Evolutionary conservation across 1,139 yeast species (phyloP).

Genomic region (Blastobotrys indianensis): DNA sequence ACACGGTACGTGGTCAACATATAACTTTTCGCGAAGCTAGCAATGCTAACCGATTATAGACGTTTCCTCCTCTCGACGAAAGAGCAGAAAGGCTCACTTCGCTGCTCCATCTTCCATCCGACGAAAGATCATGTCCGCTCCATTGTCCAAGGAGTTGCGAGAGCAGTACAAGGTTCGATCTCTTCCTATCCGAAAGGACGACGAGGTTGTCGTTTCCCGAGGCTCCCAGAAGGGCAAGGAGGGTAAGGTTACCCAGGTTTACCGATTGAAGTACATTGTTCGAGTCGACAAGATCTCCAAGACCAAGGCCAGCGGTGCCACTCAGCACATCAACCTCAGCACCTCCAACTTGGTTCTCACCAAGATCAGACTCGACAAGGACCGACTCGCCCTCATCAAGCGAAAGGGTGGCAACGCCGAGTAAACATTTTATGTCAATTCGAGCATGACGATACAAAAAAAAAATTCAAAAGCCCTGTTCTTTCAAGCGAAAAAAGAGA

Average conservation of each 20-base stretch:
- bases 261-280: conserved; percentile 97
- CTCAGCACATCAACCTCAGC: conserved; percentile 95
- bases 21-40: neutral
- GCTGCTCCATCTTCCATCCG: conserved; percentile 94
- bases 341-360: conserved; percentile 99
- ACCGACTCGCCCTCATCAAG: conserved; percentile 95
- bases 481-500: neutral
- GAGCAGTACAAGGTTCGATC: conserved; percentile 95
- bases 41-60: conserved; percentile 28
- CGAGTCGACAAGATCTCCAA: conserved; percentile 97
- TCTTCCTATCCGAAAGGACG: conserved; percentile 97
- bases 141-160: conserved; percentile 98
- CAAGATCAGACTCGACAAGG: conserved; percentile 96
- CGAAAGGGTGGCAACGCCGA: conserved; percentile 85
- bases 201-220: conserved; percentile 92
- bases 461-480: neutral
- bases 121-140: conserved; percentile 95
- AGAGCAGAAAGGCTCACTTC: conserved; percentile 99
- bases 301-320: conserved; percentile 98
- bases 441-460: neutral
- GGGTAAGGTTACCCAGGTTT: conserved; percentile 96
- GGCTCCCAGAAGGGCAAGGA: conserved; percentile 99
- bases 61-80: conserved; percentile 99
- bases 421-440: conserved; percentile 36
- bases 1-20: conserved; percentile 25